A percentile compares a stretch with the other conserved stretches of the same genome.
These are phyloP conservation scores for Krasilnikovozyma curviuscula DNA, from an alignment of 768 basidiomycete species.

Conservation along the genomic window DNA sequence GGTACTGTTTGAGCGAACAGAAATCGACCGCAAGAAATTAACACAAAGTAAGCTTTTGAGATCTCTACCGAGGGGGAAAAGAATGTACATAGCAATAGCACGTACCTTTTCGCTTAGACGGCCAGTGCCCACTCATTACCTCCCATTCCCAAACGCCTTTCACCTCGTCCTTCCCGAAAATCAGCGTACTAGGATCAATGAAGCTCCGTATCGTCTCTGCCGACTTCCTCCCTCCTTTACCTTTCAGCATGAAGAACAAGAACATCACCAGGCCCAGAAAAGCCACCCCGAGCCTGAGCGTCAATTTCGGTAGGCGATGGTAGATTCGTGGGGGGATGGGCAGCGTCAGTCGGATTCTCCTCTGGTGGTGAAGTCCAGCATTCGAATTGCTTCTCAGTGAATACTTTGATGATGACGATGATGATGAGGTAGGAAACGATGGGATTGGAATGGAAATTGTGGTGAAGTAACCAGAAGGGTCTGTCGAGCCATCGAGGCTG, in stretches of 20 bases:
- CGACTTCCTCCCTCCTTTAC: not conserved
- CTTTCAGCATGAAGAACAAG: slow-evolving; percentile 4
- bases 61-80: not conserved
- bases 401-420: slow-evolving; percentile 41
- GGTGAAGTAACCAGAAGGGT: slow-evolving; percentile 33
- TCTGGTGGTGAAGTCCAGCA: too few relatives aligned
- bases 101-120: slow-evolving; percentile 58
- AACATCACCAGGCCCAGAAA: slow-evolving; percentile 2
- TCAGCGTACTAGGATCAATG: slow-evolving; percentile 23
- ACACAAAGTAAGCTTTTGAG: slow-evolving; percentile 1
- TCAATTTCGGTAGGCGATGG: slow-evolving; percentile 29
- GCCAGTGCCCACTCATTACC: slow-evolving; percentile 79
- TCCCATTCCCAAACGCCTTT: slow-evolving; percentile 94
- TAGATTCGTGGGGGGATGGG: slow-evolving; percentile 46
- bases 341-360: slow-evolving; percentile 38
- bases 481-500: slow-evolving; percentile 26
- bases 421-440: slow-evolving; percentile 41
- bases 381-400: too few relatives aligned
- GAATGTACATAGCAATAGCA: slow-evolving; percentile 13
- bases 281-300: not conserved
- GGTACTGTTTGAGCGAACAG: slow-evolving; percentile 16
- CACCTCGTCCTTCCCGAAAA: slow-evolving; percentile 39
- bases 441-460: slow-evolving; percentile 36
- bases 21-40: not conserved
- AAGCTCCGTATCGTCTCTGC: slow-evolving; percentile 11